Conservation (phyloP, 1,139 yeast species). For the Saccharomyces hybrid region DNA sequence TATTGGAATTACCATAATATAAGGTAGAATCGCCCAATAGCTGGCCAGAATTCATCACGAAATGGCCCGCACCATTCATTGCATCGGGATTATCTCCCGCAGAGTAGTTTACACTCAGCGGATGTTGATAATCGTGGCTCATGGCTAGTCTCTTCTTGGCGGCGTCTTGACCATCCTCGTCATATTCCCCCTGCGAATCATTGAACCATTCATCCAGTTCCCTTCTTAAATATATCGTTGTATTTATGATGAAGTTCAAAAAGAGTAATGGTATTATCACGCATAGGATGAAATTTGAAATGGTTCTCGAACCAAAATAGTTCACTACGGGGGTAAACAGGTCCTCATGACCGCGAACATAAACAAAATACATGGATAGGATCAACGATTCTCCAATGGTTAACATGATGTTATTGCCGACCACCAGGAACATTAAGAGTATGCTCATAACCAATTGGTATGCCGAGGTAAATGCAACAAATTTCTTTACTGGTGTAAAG, state of each 20-base stretch:
- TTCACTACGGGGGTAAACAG: conserved; percentile 26
- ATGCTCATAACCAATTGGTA: neutral
- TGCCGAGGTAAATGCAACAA: neutral
- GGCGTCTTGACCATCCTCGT: neutral
- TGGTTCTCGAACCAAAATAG: conserved; percentile 27
- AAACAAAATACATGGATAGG: conserved; percentile 31
- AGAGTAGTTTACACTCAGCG: neutral
- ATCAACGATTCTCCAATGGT: conserved; percentile 28
- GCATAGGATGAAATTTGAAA: conserved; percentile 17
- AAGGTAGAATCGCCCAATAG: neutral
- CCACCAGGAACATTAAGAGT: conserved; percentile 9
- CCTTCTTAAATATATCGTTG: conserved; percentile 10
- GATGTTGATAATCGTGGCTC: neutral
- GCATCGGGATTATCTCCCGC: neutral
- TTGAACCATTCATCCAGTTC: conserved; percentile 3
- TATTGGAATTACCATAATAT: neutral
- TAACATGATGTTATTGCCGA: conserved; percentile 18
- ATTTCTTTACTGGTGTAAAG: neutral
- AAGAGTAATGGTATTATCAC: conserved; percentile 23
- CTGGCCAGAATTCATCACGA: neutral
- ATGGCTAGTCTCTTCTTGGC: neutral
- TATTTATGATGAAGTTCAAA: conserved; percentile 18
- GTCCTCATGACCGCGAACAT: conserved; percentile 27
- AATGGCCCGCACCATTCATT: neutral
- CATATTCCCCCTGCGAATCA: neutral